Base-by-base conservation (phyloP, 2,329 filamentous ascomycete genomes). In the Orbilia quercus region DNA sequence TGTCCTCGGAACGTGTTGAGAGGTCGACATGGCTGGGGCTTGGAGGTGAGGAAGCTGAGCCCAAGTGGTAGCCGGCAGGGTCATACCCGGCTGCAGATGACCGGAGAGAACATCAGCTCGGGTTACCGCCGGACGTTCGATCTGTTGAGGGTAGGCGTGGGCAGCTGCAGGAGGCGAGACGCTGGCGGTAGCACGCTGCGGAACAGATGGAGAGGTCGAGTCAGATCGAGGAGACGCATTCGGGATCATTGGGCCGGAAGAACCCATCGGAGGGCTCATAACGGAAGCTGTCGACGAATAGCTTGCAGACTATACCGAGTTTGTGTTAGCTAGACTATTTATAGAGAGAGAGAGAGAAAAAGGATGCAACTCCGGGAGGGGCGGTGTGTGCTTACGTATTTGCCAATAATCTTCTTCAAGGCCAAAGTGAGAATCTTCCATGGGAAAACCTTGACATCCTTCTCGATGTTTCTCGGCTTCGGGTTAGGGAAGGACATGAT, bases 401-500 rank as follows among this genome's bases (percentile, higher is more conserved):
- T 99, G 78, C 91, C 89, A 80, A 99, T 96, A 79, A 99, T 98
- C 84, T 99, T 99, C 85, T 96, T 96, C 76, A 99, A 85, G 0
- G 95, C 94, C 72, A 88, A 86, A 53, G 87, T 87, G 47, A 99
- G 85, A 72, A 95, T 91, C 81, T 92, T 95, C 95, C 95, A 99
- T 2, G 92, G 90, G 79, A 98, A 99, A 11, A 98, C 95, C 82
- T 99, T 99, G 79, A 99, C 93, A 79, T 98, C 94, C 83, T 99
- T 99, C 83, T 98, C 95, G 76, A 99, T 99, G 79, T 98, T 97
- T 75, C 95, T 87, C 16, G 95, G 95, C 82, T 98, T 98, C 1
- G 95, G 95, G 73, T 90, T 91, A 11, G 92, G 92, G 79, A 98
- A 98, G 1, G 88, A 91, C 95, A 99, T 99, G 82, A 99, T 98